phyloP scores from a whole-genome alignment of 2,329 filamentous ascomycete species.

The Teratosphaeria destructans region DNA sequence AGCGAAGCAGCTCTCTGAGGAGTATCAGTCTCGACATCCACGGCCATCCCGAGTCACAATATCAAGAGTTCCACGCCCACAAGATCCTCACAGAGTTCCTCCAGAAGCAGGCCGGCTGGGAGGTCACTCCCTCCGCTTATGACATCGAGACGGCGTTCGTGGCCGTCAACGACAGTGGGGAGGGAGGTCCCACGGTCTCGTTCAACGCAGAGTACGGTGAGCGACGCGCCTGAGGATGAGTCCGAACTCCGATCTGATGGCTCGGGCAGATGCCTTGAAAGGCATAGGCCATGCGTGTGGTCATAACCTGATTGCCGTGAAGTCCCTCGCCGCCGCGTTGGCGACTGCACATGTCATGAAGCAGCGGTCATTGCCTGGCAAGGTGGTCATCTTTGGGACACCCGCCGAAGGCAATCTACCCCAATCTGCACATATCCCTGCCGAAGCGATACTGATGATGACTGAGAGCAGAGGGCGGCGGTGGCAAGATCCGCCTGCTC shows the following conservation, averaged over 20 bases:
- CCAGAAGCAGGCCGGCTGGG: conserved; percentile 32
- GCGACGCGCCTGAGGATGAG: not conserved
- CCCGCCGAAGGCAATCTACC: conserved; percentile 31
- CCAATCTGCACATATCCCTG: not conserved
- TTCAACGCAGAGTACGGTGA: conserved; percentile 22
- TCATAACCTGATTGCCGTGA: conserved; percentile 35
- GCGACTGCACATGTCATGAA: conserved; percentile 25
- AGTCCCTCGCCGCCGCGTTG: conserved; percentile 29
- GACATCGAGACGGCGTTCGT: conserved; percentile 44
- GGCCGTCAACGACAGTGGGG: conserved; percentile 39
- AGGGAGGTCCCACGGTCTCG: conserved; percentile 29
- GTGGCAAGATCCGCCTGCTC: conserved; percentile 38
- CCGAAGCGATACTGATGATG: not conserved
- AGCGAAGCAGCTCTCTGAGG: conserved; percentile 31
- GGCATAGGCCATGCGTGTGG: conserved; percentile 36
- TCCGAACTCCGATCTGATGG: not conserved
- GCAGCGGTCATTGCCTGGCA: conserved; percentile 23
- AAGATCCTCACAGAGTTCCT: conserved; percentile 41
- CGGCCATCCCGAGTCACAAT: conserved; percentile 42
- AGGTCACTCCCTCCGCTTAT: conserved; percentile 43
- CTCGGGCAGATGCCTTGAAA: conserved; percentile 27
- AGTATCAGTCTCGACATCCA: conserved; percentile 42
- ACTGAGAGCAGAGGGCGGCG: conserved; percentile 18
- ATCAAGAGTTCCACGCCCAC: conserved; percentile 41
- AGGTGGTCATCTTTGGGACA: conserved; percentile 33